A percentile compares a stretch with the other conserved stretches of the same genome.
These are phyloP conservation scores for Mortierella sp. DNA, from an alignment of 371 early-diverging fungal genomes.

Conservation along the genomic window DNA sequence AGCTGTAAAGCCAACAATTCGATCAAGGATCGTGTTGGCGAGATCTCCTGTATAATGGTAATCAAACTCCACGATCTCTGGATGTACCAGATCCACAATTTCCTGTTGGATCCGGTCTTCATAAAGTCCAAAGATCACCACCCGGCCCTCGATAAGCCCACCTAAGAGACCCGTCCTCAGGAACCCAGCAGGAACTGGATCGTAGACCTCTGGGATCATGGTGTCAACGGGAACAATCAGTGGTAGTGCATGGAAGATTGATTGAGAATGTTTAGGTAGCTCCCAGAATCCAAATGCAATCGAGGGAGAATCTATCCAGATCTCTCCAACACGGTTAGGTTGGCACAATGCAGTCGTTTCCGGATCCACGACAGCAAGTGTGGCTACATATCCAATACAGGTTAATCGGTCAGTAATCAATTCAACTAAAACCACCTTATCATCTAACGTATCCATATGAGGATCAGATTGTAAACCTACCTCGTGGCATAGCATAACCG, in stretches of 20 bases:
- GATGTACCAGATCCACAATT: constrained; percentile 54
- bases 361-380: constrained; percentile 87
- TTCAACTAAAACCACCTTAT: background rate
- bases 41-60: constrained; percentile 67
- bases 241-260: constrained; percentile 79
- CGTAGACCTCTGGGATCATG: constrained; percentile 61
- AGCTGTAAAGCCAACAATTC: constrained; percentile 66
- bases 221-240: constrained; percentile 66
- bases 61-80: constrained; percentile 63
- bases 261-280: constrained; percentile 77
- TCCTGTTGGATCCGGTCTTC: constrained; percentile 82
- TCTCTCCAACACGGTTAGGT: constrained; percentile 84
- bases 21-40: constrained; percentile 63
- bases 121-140: constrained; percentile 80
- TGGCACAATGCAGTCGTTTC: constrained; percentile 81
- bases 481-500: constrained; percentile 75
- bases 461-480: constrained; percentile 35
- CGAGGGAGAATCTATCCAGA: constrained; percentile 85
- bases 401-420: too few relatives aligned
- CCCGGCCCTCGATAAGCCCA: constrained; percentile 76
- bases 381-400: constrained; percentile 47
- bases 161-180: constrained; percentile 87
- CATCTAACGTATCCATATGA: background rate
- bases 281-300: constrained; percentile 88
- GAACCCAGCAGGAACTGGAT: constrained; percentile 63